Evolutionary conservation across 2,329 filamentous ascomycete species (phyloP), one percentile per base, ranked within the genome.

Genomic region (Epicoccum nigrum): DNA sequence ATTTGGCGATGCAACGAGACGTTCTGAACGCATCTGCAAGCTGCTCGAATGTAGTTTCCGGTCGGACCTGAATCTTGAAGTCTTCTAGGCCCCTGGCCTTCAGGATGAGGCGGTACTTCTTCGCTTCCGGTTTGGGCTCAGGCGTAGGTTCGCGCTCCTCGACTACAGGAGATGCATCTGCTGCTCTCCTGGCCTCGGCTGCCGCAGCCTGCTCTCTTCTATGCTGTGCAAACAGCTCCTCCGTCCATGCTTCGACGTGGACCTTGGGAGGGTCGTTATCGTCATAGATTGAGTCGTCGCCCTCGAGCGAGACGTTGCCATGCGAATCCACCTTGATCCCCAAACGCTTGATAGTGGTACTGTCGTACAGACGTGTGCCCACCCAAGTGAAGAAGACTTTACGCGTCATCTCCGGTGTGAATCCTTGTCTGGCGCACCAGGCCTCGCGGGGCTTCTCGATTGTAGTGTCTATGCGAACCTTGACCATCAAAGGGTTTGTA

Each of bases 351-450:
- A 72, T 56, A 6, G 87, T 92, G 4, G 89, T 90, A n/a, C 83
- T 82, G 58, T 89, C 84, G 68, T 88, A 96, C 3, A 96, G 74
- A 52, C 84, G 83, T 51, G 83, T 84, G 20, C 84, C 82, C 56
- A 86, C 86, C 87, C 90, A 96, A 0, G 90, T 94, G 47, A 97
- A 80, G 62, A 94, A 88, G 15, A 95, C 76, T 1, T 78, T 76
- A 4, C 80, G 74, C 2, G 79, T 73, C 19, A 80, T 69, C 2
- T 81, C 76, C 2, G 76, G 72, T 1, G 76, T 71, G 38, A 85
- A 81, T 1, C 70, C 71, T 65, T 92, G 87, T 45, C 80, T 79
- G 11, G 77, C 74, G 61, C 88, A 84, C 89, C 91, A 97, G 11
- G 83, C 83, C 30, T 83, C 70, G 33, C 86, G 83, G 5, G 92